Evolutionary conservation across 345 rosid species (phyloP).

Genomic region (Lumnitzera littorea): DNA sequence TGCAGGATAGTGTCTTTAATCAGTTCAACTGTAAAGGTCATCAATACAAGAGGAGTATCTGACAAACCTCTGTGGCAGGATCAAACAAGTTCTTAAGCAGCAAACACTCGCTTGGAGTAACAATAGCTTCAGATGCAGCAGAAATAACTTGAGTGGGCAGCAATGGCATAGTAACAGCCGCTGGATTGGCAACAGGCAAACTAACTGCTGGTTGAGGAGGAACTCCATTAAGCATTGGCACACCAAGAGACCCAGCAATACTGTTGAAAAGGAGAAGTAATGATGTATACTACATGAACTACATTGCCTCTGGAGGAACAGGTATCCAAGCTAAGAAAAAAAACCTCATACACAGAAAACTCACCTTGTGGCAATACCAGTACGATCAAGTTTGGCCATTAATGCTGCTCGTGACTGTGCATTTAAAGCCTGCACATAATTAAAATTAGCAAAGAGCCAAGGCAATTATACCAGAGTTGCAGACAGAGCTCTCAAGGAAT

Average conservation of each 20-base stretch:
- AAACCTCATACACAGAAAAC: slow-evolving; percentile 6
- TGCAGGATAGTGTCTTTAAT: slow-evolving; percentile 18
- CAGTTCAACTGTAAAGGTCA: background rate
- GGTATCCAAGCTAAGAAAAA: background rate
- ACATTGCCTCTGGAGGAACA: too few relatives aligned
- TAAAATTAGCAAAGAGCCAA: background rate
- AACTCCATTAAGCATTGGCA: slow-evolving; percentile 56
- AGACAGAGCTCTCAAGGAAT: background rate
- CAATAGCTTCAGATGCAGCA: slow-evolving; percentile 46
- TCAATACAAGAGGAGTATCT: slow-evolving; percentile 2
- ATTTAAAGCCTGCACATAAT: slow-evolving; percentile 55
- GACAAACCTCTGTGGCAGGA: slow-evolving; percentile 74
- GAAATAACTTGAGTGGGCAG: slow-evolving; percentile 48
- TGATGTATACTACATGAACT: slow-evolving; percentile 2
- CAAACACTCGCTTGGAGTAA: slow-evolving; percentile 78
- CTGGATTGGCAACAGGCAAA: slow-evolving; percentile 45
- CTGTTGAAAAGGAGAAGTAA: slow-evolving; percentile 20
- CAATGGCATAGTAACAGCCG: slow-evolving; percentile 40
- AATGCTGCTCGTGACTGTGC: slow-evolving; percentile 86
- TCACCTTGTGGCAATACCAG: slow-evolving; percentile 73
- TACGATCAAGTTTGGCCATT: slow-evolving; percentile 88
- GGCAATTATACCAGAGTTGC: background rate
- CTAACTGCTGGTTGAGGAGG: slow-evolving; percentile 36
- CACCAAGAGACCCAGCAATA: slow-evolving; percentile 65
- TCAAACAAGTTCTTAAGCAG: slow-evolving; percentile 90